Evolutionary conservation across 345 rosid species (phyloP), one percentile per base, ranked within the genome.

Genomic region (Pistacia integerrima): DNA sequence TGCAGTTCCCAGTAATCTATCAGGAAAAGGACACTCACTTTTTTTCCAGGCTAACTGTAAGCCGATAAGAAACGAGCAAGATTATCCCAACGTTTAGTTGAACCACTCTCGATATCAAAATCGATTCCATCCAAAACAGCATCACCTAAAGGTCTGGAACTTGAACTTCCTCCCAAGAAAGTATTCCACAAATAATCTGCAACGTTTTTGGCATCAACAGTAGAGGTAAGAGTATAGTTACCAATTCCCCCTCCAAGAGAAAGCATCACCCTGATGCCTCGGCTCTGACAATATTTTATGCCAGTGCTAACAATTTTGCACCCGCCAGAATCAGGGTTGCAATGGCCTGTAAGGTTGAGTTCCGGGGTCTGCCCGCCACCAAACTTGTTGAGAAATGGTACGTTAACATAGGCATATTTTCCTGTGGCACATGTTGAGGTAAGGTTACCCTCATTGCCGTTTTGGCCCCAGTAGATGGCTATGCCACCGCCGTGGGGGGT

Each of bases 311-410:
- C 55, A 22, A 12, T 58, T 41, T 70, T 77, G 35, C 92, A 90
- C 49, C 85, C 79, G 16, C 77, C 70, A 30, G 82, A 56, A 51
- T 81, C 77, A 0, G 89, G 88, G 75, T 83, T 77, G 60, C 92
- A 88, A 80, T 88, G 92, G 13, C 94, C 94, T 9, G 91, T 90
- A 12, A 90, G 87, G 81, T 89, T 84, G 60, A 85, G 67, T 67
- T 30, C 77, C 10, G 89, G 91, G 77, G 77, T 76, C 33, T 66
- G 86, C 35, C 91, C 91, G 4, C 64, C 82, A 60, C 92, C 94
- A 8, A 87, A 90, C 69, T 72, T 80, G 69, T 82, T 69, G 66
- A 90, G 90, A 77, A 90, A 88, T 8, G 91, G 86, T 5, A 90
- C 51, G 82, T 83, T 91, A 46, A 91, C 89, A 60, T 73, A 82